Evolutionary conservation across 2,329 filamentous ascomycete genomes (phyloP).

Genomic region (Aspergillus pseudonomiae): DNA sequence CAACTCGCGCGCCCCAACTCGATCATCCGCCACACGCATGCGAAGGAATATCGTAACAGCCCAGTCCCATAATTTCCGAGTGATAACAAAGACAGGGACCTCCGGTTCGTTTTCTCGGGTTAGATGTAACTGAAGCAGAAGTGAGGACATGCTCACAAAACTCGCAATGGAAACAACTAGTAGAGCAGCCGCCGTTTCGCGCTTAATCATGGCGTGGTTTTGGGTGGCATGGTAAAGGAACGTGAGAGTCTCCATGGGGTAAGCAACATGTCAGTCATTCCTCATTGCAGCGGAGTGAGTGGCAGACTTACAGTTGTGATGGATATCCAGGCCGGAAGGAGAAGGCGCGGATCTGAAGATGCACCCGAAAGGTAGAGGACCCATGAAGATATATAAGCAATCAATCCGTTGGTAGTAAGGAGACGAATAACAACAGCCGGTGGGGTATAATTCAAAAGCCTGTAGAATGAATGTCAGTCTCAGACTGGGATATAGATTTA

Average conservation of each 20-base stretch:
- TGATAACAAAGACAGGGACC: constrained; percentile 59
- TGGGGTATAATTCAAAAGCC: constrained; percentile 83
- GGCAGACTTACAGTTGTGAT: constrained; percentile 66
- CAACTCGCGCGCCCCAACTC: constrained; percentile 25
- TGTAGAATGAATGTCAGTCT: constrained; percentile 34
- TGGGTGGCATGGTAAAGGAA: constrained; percentile 76
- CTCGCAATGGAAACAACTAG: constrained; percentile 75
- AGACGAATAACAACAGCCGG: constrained; percentile 77
- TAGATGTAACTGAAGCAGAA: constrained; percentile 69
- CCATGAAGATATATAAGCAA: constrained; percentile 74
- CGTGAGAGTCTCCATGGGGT: constrained; percentile 63
- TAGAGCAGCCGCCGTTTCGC: constrained; percentile 76
- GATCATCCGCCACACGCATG: constrained; percentile 38
- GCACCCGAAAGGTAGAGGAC: constrained; percentile 71
- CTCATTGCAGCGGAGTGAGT: not conserved
- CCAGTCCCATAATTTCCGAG: constrained; percentile 46
- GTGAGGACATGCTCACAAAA: constrained; percentile 72
- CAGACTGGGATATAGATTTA: not conserved
- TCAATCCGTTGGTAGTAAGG: constrained; percentile 72
- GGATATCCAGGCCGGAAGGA: constrained; percentile 76
- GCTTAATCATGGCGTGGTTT: constrained; percentile 76
- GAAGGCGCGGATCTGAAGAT: constrained; percentile 68
- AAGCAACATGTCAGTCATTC: constrained; percentile 1
- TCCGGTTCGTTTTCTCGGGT: constrained; percentile 64
- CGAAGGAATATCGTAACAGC: constrained; percentile 37